A percentile compares a stretch with the other conserved stretches of the same genome.
phyloP scores from a whole-genome alignment of 2,329 filamentous ascomycete genomes.

The Botrytis galanthina region DNA sequence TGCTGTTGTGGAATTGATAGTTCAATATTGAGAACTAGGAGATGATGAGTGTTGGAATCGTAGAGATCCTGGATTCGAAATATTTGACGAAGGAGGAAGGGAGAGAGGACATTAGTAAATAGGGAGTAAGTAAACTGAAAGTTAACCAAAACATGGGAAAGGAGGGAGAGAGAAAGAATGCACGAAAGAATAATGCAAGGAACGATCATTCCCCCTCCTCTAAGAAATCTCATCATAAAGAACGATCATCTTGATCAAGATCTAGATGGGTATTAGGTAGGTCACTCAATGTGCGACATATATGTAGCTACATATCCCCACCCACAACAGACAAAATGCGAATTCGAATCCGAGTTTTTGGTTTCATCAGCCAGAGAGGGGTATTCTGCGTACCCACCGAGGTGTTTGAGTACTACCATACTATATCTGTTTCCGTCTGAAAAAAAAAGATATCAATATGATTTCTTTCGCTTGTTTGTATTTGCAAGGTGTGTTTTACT shows the following conservation, averaged over 20 bases:
- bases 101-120: too few species aligned
- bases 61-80: background rate
- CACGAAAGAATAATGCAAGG: background rate
- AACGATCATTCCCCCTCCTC: background rate
- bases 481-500: background rate
- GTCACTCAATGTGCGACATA: background rate
- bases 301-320: background rate
- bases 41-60: background rate
- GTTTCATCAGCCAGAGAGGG: background rate
- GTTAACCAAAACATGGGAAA: background rate
- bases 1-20: background rate
- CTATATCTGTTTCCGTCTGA: background rate
- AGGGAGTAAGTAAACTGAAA: background rate
- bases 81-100: background rate
- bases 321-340: background rate
- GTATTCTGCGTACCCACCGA: too few species aligned
- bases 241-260: background rate
- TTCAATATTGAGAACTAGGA: background rate
- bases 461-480: background rate
- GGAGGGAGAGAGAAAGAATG: background rate
- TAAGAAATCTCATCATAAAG: background rate
- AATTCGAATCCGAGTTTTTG: background rate
- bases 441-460: background rate
- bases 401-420: background rate
- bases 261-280: background rate